A percentile compares a stretch with the other conserved stretches of the same genome.
phyloP scores from a whole-genome alignment of 2,329 filamentous ascomycete genomes.

The Cladobotryum mycophilum region DNA sequence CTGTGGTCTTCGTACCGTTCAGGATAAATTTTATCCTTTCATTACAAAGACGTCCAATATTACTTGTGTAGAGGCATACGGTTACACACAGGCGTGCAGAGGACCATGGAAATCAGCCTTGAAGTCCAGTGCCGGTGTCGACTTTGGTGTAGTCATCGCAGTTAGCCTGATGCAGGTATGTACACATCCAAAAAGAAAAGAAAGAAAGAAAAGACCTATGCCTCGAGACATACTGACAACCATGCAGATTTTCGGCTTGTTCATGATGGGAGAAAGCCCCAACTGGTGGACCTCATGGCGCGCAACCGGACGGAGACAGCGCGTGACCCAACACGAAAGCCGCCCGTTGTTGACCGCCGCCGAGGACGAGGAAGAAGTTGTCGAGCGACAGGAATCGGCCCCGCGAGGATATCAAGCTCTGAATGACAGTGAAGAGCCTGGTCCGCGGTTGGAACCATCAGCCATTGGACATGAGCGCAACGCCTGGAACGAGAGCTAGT shows the following conservation, averaged over 20 bases:
- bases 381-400: constrained; percentile 9
- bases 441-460: constrained; percentile 23
- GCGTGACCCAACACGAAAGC: constrained; percentile 13
- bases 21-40: constrained; percentile 60
- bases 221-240: background rate
- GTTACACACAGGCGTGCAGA: constrained; percentile 42
- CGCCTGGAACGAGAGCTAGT: constrained; percentile 17
- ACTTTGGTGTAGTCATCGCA: constrained; percentile 47
- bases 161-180: constrained; percentile 53
- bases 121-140: constrained; percentile 45
- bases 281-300: constrained; percentile 26
- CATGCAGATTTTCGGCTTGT: constrained; percentile 25
- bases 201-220: background rate
- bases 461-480: constrained; percentile 18
- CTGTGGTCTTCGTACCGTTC: constrained; percentile 55
- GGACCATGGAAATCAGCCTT: constrained; percentile 51
- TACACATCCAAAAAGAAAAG: background rate
- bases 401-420: constrained; percentile 17
- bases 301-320: constrained; percentile 12
- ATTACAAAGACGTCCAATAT: constrained; percentile 22
- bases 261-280: constrained; percentile 23
- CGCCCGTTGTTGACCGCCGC: constrained; percentile 24
- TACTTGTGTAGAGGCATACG: constrained; percentile 41
- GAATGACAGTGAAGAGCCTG: constrained; percentile 9
- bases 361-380: constrained; percentile 21